phyloP scores from a whole-genome alignment of 345 rosid species.

The Camelina laxa region DNA sequence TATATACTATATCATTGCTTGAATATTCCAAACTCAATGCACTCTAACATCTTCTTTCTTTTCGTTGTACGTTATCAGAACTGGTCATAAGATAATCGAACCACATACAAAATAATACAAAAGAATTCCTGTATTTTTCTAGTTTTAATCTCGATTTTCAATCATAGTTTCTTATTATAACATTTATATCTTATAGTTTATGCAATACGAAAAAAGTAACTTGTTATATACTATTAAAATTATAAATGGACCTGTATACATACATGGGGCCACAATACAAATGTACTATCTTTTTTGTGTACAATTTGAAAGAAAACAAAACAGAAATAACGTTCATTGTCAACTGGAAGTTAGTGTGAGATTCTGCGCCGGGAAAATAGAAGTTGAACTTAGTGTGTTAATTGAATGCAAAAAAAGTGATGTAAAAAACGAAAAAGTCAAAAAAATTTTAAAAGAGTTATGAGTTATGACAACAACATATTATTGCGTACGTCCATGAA shows the following conservation, averaged over 20 bases:
- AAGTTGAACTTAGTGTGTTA: background rate
- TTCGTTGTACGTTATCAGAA: background rate
- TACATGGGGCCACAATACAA: background rate
- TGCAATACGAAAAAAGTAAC: background rate
- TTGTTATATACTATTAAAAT: background rate
- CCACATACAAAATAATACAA: background rate
- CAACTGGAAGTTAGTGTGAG: background rate
- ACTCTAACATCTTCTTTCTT: background rate
- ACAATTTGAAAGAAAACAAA: background rate
- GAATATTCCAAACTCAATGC: background rate
- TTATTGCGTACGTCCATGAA: slow-evolving; percentile 28
- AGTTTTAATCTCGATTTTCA: no score
- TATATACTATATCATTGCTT: background rate
- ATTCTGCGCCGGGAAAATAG: slow-evolving; percentile 20
- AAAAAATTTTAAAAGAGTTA: slow-evolving; percentile 8
- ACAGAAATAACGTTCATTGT: background rate
- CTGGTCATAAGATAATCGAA: background rate
- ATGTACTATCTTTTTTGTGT: background rate
- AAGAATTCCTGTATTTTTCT: background rate
- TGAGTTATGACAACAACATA: slow-evolving; percentile 12
- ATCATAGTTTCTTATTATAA: no score
- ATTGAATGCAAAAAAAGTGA: slow-evolving; percentile 26
- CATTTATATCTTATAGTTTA: background rate
- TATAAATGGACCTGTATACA: background rate
- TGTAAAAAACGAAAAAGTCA: slow-evolving; percentile 12